Evolutionary conservation across 2,329 filamentous ascomycete species (phyloP), one percentile per base, ranked within the genome.

Genomic region (Diaporthe helianthi): DNA sequence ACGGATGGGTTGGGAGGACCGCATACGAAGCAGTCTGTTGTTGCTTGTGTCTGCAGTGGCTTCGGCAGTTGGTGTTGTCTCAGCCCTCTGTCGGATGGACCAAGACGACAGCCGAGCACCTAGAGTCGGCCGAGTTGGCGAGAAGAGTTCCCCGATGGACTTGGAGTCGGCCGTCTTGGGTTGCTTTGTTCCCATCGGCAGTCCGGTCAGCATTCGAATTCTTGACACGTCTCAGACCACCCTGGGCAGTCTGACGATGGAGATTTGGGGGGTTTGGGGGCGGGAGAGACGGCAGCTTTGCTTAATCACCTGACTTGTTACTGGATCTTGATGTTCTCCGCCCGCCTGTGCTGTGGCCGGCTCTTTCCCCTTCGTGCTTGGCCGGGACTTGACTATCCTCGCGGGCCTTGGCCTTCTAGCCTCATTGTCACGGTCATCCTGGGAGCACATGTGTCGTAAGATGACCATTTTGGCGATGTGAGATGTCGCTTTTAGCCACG

Each of bases 61-160:
- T 33, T 61, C 55, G 38, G 55, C 55, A 61, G 38, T 33, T 26
- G 24, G 19, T 38, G 26, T 12, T 38, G 26, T 12, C 38, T 61
- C 38, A n/a, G 55, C 55, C 41, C 38, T 61, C 55, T 61, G 55
- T 38, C 55, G 55, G n/a, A 61, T 61, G 12, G 55, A 61, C 55
- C 55, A 61, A 2, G 55, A 61, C 24, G 55, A 61, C 38, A 61
- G 55, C 26, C 55, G 55, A 46, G 55, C 9, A 41, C 55, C 19
- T 26, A 61, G 24, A 17, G 24, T 61, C 7, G 55, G 55, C 55
- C 41, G 24, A 12, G 55, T 61, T 26, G 55, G 55, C 26, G 55
- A 61, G 55, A 61, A 61, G 38, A 61, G 55, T 41, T 61, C 55
- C 36, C 38, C 55, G 41, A 61, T 61, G 55, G 55, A 61, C 55